phyloP scores from a whole-genome alignment of 2,329 filamentous ascomycete genomes.

The Cladosporium sp. region DNA sequence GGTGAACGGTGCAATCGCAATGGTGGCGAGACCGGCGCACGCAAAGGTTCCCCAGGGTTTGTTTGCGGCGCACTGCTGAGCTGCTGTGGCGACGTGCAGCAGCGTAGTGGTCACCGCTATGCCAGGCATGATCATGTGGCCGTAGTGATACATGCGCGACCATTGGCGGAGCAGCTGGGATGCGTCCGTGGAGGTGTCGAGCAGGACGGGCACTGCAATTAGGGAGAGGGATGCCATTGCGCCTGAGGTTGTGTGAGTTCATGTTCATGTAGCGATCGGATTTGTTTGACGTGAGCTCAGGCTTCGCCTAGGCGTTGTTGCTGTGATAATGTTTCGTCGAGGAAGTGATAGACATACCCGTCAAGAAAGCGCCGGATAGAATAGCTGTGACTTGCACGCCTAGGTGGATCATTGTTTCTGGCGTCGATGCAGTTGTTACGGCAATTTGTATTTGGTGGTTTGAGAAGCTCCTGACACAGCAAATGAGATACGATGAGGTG shows the following conservation, averaged over 20 bases:
- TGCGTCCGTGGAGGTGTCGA: slow-evolving; percentile 26
- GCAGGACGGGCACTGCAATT: slow-evolving; percentile 30
- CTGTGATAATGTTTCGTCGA: neutral
- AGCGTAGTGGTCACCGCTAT: slow-evolving; percentile 25
- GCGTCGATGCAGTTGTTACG: neutral
- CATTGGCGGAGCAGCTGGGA: slow-evolving; percentile 30
- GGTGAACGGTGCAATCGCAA: slow-evolving; percentile 36
- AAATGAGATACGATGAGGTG: neutral
- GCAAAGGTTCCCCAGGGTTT: slow-evolving; percentile 14
- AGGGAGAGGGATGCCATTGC: slow-evolving; percentile 27
- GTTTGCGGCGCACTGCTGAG: neutral
- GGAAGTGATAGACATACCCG: neutral
- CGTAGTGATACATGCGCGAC: slow-evolving; percentile 34
- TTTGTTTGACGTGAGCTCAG: too few relatives aligned
- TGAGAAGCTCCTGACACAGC: neutral
- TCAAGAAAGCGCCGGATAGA: neutral
- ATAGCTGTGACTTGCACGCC: neutral
- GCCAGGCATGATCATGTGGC: slow-evolving; percentile 29
- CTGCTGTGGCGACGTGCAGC: slow-evolving; percentile 25
- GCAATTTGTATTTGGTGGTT: neutral
- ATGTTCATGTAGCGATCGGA: too few relatives aligned
- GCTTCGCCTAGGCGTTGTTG: too few relatives aligned
- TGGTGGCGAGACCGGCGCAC: slow-evolving; percentile 23
- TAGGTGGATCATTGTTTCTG: neutral
- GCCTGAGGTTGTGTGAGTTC: too few relatives aligned